phyloP scores from a whole-genome alignment of 371 early-diverging fungal species.

The Mucor lusitanicus region DNA sequence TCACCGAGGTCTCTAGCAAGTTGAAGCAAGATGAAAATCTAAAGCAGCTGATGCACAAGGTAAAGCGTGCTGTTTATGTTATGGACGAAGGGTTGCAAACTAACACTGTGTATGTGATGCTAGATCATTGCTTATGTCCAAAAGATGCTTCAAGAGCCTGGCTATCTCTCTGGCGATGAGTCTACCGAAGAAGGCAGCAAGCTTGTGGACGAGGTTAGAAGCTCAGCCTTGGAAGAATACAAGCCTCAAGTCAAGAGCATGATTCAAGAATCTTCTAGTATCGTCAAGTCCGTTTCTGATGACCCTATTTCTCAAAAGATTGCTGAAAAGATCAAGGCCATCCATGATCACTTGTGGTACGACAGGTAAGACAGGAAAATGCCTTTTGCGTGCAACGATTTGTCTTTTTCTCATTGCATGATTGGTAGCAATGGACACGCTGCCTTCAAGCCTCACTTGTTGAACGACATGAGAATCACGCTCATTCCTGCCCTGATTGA shows the following conservation, averaged over 20 bases:
- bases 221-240: slow-evolving; percentile 9
- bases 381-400: too few species aligned
- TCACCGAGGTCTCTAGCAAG: neutral
- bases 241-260: slow-evolving; percentile 10
- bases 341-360: slow-evolving; percentile 40
- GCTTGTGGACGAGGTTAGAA: slow-evolving; percentile 14
- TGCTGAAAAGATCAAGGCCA: slow-evolving; percentile 22
- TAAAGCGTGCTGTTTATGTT: too few species aligned
- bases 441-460: slow-evolving; percentile 59
- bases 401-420: neutral
- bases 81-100: too few species aligned
- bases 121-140: slow-evolving; percentile 27
- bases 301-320: slow-evolving; percentile 32
- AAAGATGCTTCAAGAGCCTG: slow-evolving; percentile 32
- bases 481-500: slow-evolving; percentile 57
- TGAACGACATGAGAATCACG: slow-evolving; percentile 58
- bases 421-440: slow-evolving; percentile 44
- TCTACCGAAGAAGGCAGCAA: slow-evolving; percentile 35
- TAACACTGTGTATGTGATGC: neutral
- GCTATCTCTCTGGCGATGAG: slow-evolving; percentile 19
- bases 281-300: slow-evolving; percentile 21
- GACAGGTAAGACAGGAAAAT: slow-evolving; percentile 20
- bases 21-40: slow-evolving; percentile 16
- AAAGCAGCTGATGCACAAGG: slow-evolving; percentile 23
- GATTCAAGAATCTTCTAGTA: slow-evolving; percentile 14